A percentile compares a stretch with the other conserved stretches of the same genome.
These are phyloP conservation scores for Lentinula detonsa DNA, from an alignment of 768 basidiomycete genomes.

Conservation along the genomic window DNA sequence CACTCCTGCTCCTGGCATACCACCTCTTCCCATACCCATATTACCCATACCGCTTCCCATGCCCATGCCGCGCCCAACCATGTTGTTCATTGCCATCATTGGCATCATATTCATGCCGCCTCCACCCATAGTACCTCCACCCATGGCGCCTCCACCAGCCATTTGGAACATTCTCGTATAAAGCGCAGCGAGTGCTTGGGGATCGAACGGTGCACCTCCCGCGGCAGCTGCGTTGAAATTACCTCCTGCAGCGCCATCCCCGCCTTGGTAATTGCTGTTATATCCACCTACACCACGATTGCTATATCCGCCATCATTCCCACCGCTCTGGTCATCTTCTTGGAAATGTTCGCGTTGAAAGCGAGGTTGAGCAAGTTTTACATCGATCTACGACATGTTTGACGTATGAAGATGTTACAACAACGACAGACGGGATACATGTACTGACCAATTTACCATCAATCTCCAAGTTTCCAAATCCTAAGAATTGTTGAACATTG, in stretches of 20 bases:
- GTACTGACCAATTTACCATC: conserved; percentile 86
- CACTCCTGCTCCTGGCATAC: background rate
- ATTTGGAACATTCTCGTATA: conserved; percentile 96
- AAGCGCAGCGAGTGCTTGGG: conserved; percentile 85
- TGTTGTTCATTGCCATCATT: conserved; percentile 60
- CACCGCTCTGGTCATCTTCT: conserved; percentile 49
- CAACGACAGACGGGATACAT: conserved; percentile 32
- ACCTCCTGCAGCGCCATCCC: conserved; percentile 16
- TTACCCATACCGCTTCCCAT: conserved; percentile 21
- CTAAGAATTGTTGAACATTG: conserved; percentile 82
- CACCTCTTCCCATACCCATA: conserved; percentile 2
- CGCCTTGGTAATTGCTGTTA: conserved; percentile 30
- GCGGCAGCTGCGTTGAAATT: conserved; percentile 20
- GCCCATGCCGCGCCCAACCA: conserved; percentile 26
- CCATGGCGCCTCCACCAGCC: conserved; percentile 47
- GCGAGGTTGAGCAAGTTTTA: conserved; percentile 92
- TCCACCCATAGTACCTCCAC: conserved; percentile 28
- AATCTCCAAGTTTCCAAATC: conserved; percentile 83
- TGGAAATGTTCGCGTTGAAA: conserved; percentile 66
- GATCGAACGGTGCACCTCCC: conserved; percentile 66
- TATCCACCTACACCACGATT: conserved; percentile 22
- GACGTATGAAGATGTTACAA: conserved; percentile 11
- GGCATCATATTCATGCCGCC: conserved; percentile 39
- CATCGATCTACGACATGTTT: conserved; percentile 68
- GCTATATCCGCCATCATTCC: conserved; percentile 11